phyloP scores from a whole-genome alignment of 2,329 filamentous ascomycete genomes.

The Corynespora cassiicola region DNA sequence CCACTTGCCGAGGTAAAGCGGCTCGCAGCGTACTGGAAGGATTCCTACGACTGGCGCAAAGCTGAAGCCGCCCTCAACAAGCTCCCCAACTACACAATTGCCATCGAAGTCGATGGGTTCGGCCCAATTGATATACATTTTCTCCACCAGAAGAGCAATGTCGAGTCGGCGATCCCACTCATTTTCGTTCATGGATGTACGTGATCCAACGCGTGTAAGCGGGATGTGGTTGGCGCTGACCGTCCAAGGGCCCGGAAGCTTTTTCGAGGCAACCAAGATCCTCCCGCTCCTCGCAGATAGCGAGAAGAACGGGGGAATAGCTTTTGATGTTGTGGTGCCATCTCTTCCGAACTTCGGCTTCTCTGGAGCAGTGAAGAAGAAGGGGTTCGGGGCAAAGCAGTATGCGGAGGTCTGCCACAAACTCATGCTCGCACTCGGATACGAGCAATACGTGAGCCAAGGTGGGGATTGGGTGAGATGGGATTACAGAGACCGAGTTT shows the following conservation, averaged over 20 bases:
- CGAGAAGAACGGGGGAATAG: slow-evolving; percentile 41
- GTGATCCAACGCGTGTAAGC: no score
- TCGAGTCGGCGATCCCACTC: slow-evolving; percentile 62
- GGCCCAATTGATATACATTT: slow-evolving; percentile 66
- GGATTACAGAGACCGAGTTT: not conserved
- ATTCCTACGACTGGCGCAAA: slow-evolving; percentile 63
- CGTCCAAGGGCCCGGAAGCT: slow-evolving; percentile 70
- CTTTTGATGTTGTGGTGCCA: slow-evolving; percentile 57
- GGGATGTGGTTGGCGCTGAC: no score
- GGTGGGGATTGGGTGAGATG: slow-evolving; percentile 2
- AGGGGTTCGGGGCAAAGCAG: slow-evolving; percentile 62
- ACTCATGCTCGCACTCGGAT: slow-evolving; percentile 70
- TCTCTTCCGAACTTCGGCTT: slow-evolving; percentile 60
- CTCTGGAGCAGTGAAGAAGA: slow-evolving; percentile 52
- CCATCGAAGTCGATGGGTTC: slow-evolving; percentile 62
- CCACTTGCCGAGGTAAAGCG: slow-evolving; percentile 64
- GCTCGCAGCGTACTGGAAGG: slow-evolving; percentile 61
- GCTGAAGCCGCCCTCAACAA: slow-evolving; percentile 64
- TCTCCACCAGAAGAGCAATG: slow-evolving; percentile 60
- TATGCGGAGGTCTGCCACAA: slow-evolving; percentile 69
- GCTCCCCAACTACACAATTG: slow-evolving; percentile 62
- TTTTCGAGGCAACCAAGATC: slow-evolving; percentile 67
- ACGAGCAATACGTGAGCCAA: slow-evolving; percentile 53
- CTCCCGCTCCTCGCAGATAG: slow-evolving; percentile 48
- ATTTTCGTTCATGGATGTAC: slow-evolving; percentile 70